Conservation (phyloP, 306 rosid genomes). For the Carpinus fangiana region DNA sequence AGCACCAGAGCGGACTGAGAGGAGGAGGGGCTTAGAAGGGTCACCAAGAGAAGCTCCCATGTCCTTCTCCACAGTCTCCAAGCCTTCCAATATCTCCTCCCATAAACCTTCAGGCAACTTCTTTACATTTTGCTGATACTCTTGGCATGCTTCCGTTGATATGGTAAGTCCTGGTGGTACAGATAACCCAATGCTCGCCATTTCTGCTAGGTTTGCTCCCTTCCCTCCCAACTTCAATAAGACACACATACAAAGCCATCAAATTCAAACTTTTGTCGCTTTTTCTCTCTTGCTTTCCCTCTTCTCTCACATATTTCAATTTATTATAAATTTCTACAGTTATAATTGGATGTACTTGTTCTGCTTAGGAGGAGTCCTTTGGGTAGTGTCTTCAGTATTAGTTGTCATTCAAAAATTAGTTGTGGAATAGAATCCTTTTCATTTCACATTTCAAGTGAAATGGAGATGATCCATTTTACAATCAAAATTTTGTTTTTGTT, state of each 20-base stretch:
- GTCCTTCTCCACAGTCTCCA: conserved; percentile 58
- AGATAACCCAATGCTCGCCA: conserved; percentile 89
- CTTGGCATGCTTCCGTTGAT: conserved; percentile 97
- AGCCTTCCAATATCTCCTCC: conserved; percentile 81
- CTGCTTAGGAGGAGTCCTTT: no score
- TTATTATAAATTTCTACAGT: no score
- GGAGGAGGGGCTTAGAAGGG: conserved; percentile 83
- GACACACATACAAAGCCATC: conserved; percentile 17
- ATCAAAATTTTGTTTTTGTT: no score
- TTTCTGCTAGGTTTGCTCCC: conserved; percentile 97
- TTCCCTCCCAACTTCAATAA: conserved; percentile 83
- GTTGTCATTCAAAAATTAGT: no score
- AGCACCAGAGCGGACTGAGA: conserved; percentile 96
- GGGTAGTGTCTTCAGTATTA: no score
- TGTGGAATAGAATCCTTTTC: no score
- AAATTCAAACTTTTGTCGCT: background rate
- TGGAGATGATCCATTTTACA: no score
- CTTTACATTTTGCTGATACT: conserved; percentile 71
- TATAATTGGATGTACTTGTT: no score
- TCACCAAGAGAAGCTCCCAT: conserved; percentile 82
- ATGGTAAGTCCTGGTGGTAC: conserved; percentile 97
- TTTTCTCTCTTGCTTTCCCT: no score
- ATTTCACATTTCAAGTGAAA: no score
- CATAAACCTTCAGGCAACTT: conserved; percentile 63
- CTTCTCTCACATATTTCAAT: no score